Percentiles rank a stretch among this genome's conserved stretches.
phyloP scores from a whole-genome alignment of 306 rosid genomes.

The Bauhinia variegata region DNA sequence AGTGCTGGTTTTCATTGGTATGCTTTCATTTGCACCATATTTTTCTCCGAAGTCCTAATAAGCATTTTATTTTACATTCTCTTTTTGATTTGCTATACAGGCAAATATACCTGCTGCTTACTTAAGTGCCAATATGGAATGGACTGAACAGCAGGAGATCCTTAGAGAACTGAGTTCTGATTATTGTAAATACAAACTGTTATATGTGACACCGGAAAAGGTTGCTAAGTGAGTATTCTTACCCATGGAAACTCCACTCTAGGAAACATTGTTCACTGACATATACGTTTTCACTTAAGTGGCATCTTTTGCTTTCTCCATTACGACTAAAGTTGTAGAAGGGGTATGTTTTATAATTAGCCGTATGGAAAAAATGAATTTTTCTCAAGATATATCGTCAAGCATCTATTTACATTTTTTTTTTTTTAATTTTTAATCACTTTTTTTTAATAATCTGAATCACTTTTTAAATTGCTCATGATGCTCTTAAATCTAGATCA shows the following conservation, averaged over 20 bases:
- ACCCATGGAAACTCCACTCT: slow-evolving; percentile 19
- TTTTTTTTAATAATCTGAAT: no score
- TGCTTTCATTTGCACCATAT: slow-evolving; percentile 25
- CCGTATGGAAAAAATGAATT: no score
- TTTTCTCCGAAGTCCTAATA: slow-evolving; percentile 1
- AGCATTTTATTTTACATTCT: slow-evolving; percentile 23
- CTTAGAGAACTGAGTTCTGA: slow-evolving; percentile 80
- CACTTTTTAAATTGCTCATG: no score
- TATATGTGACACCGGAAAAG: slow-evolving; percentile 97
- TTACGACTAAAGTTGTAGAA: no score
- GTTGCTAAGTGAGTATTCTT: slow-evolving; percentile 77
- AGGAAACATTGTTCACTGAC: slow-evolving; percentile 30
- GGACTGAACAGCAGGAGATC: slow-evolving; percentile 94
- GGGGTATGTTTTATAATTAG: no score
- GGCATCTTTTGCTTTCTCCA: not conserved
- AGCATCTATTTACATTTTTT: no score
- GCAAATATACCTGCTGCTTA: slow-evolving; percentile 94
- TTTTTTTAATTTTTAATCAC: no score
- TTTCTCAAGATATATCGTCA: no score
- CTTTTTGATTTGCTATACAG: slow-evolving; percentile 48
- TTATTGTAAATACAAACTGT: slow-evolving; percentile 72
- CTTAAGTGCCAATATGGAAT: slow-evolving; percentile 93
- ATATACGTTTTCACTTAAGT: slow-evolving; percentile 26
- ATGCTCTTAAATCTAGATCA: no score
- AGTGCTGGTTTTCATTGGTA: slow-evolving; percentile 24